A percentile compares a stretch with the other conserved stretches of the same genome.
These are phyloP conservation scores for Didymella exigua DNA, from an alignment of 2,329 filamentous ascomycete genomes.

Conservation along the genomic window DNA sequence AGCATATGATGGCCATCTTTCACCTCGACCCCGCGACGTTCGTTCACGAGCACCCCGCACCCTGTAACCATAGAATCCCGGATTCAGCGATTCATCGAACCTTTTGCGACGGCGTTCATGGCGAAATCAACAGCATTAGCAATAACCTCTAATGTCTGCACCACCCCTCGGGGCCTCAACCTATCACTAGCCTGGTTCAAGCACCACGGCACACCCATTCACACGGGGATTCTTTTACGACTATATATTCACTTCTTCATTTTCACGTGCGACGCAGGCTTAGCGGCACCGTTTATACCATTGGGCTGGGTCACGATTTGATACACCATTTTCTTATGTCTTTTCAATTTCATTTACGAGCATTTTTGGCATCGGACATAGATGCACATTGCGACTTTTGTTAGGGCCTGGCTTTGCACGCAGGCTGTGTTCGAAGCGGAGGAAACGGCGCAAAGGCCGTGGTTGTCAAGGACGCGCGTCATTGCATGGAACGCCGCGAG, in stretches of 20 bases:
- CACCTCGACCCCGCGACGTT: constrained; percentile 25
- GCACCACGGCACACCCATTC: constrained; percentile 16
- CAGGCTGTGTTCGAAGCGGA: constrained; percentile 24
- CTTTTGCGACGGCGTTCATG: constrained; percentile 43
- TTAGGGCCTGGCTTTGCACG: constrained; percentile 12
- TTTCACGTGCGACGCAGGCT: constrained; percentile 24
- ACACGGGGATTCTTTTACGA: constrained; percentile 17
- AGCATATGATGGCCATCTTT: constrained; percentile 19
- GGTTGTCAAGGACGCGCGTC: constrained; percentile 32
- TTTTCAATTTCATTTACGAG: constrained; percentile 33
- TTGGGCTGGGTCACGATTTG: constrained; percentile 33
- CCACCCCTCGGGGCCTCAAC: constrained; percentile 32
- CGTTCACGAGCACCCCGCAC: constrained; percentile 27
- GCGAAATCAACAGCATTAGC: constrained; percentile 34
- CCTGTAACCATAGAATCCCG: constrained; percentile 43
- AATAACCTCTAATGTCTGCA: constrained; percentile 45
- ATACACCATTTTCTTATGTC: constrained; percentile 39
- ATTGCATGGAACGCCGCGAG: constrained; percentile 15
- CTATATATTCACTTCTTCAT: constrained; percentile 30
- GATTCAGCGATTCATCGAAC: constrained; percentile 31
- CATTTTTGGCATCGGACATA: constrained; percentile 20
- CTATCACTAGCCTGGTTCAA: constrained; percentile 33
- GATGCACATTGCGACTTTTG: constrained; percentile 19
- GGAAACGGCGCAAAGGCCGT: constrained; percentile 22
- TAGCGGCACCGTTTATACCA: constrained; percentile 43